Evolutionary conservation across 192 early-diverging fungal species (phyloP).

Genomic region (Coemansia sp.): DNA sequence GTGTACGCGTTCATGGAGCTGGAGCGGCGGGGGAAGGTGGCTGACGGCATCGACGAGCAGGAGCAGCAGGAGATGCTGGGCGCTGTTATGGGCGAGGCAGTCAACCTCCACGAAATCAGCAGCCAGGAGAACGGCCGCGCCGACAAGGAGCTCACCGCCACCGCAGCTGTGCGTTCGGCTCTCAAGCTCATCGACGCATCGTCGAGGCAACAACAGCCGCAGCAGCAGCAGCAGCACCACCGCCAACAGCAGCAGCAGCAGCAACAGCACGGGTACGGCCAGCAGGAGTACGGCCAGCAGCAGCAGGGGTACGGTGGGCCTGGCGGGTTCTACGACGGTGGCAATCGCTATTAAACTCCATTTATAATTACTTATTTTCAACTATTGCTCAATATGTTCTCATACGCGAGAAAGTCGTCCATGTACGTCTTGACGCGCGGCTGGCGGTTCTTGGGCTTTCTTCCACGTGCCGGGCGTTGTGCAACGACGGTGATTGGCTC

Average conservation of each 20-base stretch:
- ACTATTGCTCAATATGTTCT: conserved; percentile 12
- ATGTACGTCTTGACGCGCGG: conserved; percentile 15
- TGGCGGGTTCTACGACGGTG: too few species aligned
- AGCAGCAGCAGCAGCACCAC: conserved; percentile 2
- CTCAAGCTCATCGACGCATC: conserved; percentile 46
- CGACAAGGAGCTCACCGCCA: conserved; percentile 39
- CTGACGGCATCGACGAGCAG: conserved; percentile 15
- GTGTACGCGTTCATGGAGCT: conserved; percentile 32
- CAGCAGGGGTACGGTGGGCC: too few species aligned
- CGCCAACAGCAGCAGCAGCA: neutral
- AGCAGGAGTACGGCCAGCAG: too few species aligned
- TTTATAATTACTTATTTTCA: neutral
- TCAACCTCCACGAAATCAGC: conserved; percentile 21
- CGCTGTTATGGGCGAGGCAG: conserved; percentile 42
- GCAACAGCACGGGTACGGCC: too few species aligned
- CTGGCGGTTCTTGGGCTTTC: conserved; percentile 25
- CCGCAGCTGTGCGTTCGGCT: conserved; percentile 36
- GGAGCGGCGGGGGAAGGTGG: conserved; percentile 8
- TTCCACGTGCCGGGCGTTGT: conserved; percentile 19
- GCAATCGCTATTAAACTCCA: too few species aligned
- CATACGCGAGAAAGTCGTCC: conserved; percentile 36
- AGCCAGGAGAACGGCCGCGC: conserved; percentile 14
- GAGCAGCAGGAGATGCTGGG: conserved; percentile 42
- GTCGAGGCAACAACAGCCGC: neutral
- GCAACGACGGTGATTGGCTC: conserved; percentile 23